Percentiles rank a stretch among this genome's conserved stretches.
phyloP scores from a whole-genome alignment of 257 asterid species.

The Nyctanthes arbortristis region DNA sequence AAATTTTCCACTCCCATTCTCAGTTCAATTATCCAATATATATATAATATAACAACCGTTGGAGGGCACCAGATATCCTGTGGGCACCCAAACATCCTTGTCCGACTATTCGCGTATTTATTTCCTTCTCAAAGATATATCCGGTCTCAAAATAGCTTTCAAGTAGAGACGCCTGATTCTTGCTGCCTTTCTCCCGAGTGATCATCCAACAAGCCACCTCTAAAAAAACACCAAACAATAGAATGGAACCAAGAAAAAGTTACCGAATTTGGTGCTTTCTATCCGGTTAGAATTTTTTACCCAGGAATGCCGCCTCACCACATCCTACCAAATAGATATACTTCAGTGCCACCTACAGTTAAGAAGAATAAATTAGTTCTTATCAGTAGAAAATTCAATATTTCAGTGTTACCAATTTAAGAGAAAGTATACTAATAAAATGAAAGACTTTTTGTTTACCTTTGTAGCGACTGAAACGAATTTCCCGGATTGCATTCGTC shows the following conservation, averaged over 20 bases:
- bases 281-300: constrained; percentile 34
- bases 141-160: constrained; percentile 67
- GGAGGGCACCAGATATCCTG: no score
- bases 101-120: constrained; percentile 60
- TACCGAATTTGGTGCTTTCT: not conserved
- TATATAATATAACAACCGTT: no score
- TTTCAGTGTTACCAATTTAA: no score
- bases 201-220: constrained; percentile 81
- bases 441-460: constrained; percentile 28
- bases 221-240: constrained; percentile 8
- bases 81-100: constrained; percentile 78
- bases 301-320: constrained; percentile 64
- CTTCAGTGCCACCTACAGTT: constrained; percentile 50
- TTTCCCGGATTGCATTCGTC: constrained; percentile 32
- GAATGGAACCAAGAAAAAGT: no score
- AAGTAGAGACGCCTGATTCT: constrained; percentile 58
- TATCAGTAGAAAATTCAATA: no score
- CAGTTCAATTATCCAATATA: no score
- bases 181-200: constrained; percentile 84
- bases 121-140: constrained; percentile 74
- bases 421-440: not conserved
- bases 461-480: constrained; percentile 50
- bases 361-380: not conserved
- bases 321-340: constrained; percentile 63
- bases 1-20: no score